Evolutionary conservation across 2,329 filamentous ascomycete genomes (phyloP).

Genomic region (Alternaria sp.): DNA sequence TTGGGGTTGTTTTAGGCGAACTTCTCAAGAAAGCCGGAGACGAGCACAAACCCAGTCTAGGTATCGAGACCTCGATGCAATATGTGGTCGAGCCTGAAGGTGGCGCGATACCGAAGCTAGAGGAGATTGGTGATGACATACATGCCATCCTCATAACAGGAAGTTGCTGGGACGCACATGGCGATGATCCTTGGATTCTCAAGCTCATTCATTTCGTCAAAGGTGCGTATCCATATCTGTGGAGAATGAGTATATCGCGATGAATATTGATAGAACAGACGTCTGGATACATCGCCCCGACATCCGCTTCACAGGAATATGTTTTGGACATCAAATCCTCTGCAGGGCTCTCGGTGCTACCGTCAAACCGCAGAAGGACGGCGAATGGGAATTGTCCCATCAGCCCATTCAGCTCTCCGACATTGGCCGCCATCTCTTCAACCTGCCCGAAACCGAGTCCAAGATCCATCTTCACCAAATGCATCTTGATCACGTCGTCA

Average conservation of each 20-base stretch:
- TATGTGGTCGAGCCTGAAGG: conserved; percentile 60
- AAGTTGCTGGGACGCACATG: conserved; percentile 59
- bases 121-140: conserved; percentile 58
- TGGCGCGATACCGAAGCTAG: conserved; percentile 55
- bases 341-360: conserved; percentile 55
- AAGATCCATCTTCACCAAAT: conserved; percentile 57
- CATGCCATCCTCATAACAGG: conserved; percentile 59
- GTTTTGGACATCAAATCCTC: conserved; percentile 60
- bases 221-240: conserved; percentile 40
- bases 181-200: conserved; percentile 56
- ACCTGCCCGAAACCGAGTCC: conserved; percentile 38
- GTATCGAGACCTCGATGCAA: conserved; percentile 63
- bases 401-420: conserved; percentile 53
- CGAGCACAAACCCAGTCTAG: conserved; percentile 62
- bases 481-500: conserved; percentile 58
- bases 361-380: conserved; percentile 50
- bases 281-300: conserved; percentile 62
- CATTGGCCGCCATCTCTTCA: conserved; percentile 55
- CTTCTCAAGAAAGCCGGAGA: conserved; percentile 63
- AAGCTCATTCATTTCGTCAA: conserved; percentile 57
- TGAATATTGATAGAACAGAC: conserved; percentile 42
- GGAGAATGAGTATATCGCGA: neutral
- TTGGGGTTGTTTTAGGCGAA: conserved; percentile 63
- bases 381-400: conserved; percentile 59
- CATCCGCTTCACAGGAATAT: conserved; percentile 60